Conservation (phyloP, 106 monocot genomes). For the Platanthera zijinensis region DNA sequence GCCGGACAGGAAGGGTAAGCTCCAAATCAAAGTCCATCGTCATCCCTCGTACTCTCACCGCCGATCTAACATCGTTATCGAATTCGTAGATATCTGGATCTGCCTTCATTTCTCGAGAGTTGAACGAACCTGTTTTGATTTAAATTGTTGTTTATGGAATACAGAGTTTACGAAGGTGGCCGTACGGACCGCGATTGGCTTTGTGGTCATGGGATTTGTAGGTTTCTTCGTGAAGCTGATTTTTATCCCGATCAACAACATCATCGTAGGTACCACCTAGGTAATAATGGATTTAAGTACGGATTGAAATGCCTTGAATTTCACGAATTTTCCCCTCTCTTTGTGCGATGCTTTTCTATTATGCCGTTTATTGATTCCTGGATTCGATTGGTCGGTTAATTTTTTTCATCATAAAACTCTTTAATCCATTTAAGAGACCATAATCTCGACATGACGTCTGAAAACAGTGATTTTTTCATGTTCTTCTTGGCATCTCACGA, state of each 20-base stretch:
- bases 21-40: background rate
- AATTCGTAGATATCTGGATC: background rate
- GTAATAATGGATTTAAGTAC: constrained; percentile 3
- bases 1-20: constrained; percentile 55
- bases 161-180: constrained; percentile 63
- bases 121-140: background rate
- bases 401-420: background rate
- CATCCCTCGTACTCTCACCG: background rate
- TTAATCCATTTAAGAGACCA: background rate
- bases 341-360: background rate
- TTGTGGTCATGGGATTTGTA: constrained; percentile 69
- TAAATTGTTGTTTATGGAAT: background rate
- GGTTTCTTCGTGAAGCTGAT: constrained; percentile 71
- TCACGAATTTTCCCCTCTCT: background rate
- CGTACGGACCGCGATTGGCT: constrained; percentile 56
- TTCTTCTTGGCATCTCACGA: background rate
- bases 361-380: background rate
- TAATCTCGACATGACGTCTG: background rate
- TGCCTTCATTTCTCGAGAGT: background rate
- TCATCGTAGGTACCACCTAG: constrained; percentile 59
- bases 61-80: background rate
- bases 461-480: background rate
- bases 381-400: background rate
- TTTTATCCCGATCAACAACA: constrained; percentile 71
- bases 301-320: background rate